phyloP scores from a whole-genome alignment of 2,329 filamentous ascomycete genomes.

The Alternaria viburni region DNA sequence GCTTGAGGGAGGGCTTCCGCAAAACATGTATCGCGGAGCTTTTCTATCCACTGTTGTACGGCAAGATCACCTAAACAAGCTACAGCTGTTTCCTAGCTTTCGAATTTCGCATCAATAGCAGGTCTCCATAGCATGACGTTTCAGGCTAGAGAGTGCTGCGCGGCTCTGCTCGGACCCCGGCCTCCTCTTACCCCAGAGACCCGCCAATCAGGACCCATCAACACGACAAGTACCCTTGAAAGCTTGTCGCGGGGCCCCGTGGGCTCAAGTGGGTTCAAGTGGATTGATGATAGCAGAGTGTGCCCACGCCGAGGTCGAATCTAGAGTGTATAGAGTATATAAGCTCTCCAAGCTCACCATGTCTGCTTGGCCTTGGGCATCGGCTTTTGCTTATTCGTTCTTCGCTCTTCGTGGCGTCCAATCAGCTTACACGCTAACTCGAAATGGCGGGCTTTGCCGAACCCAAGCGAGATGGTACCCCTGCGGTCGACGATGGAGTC shows the following conservation, averaged over 20 bases:
- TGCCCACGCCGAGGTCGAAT: constrained; percentile 10
- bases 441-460: constrained; percentile 14
- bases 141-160: background rate
- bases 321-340: constrained; percentile 7
- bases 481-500: background rate
- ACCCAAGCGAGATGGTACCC: constrained; percentile 5
- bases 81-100: background rate
- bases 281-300: background rate
- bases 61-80: background rate
- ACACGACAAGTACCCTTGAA: constrained; percentile 15
- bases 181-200: background rate
- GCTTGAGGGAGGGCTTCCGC: constrained; percentile 3
- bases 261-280: constrained; percentile 7
- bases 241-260: constrained; percentile 29
- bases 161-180: constrained; percentile 2
- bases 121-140: constrained; percentile 2
- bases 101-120: constrained; percentile 14
- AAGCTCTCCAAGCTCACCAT: constrained; percentile 4
- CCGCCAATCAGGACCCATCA: constrained; percentile 16
- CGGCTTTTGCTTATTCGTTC: constrained; percentile 15
- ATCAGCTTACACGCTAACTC: constrained; percentile 1
- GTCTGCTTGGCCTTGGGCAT: constrained; percentile 7
- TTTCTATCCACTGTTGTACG: background rate
- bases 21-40: background rate
- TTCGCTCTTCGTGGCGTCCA: constrained; percentile 12